A percentile compares a stretch with the other conserved stretches of the same genome.
Conservation (phyloP, 2,329 filamentous ascomycete genomes). For the Fusarium succisae region DNA sequence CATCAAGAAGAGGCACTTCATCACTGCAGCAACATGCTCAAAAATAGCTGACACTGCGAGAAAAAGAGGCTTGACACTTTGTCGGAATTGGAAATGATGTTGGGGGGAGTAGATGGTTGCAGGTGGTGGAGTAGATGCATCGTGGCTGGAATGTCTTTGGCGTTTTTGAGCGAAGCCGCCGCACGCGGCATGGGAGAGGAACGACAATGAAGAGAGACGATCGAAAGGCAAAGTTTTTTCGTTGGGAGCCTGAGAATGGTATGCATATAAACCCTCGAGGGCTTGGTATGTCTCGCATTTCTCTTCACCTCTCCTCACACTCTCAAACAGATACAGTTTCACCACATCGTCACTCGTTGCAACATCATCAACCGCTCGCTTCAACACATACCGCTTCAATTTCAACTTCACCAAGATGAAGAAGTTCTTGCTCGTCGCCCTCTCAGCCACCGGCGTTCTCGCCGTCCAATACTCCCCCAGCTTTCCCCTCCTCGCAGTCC, state of each 20-base stretch:
- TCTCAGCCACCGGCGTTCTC: slow-evolving; percentile 32
- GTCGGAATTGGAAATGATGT: not conserved
- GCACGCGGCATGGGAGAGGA: slow-evolving; percentile 2
- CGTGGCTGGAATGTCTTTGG: slow-evolving; percentile 33
- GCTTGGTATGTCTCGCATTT: slow-evolving; percentile 10
- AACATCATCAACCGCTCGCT: not conserved
- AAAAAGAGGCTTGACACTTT: not conserved
- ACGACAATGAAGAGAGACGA: not conserved
- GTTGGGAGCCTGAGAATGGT: not conserved
- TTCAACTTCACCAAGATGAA: slow-evolving; percentile 29
- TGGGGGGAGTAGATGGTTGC: slow-evolving; percentile 22
- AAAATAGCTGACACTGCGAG: not conserved
- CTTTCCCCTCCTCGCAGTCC: slow-evolving; percentile 28
- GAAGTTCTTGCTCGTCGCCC: slow-evolving; percentile 38
- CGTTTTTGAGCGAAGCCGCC: slow-evolving; percentile 13
- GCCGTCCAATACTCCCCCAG: slow-evolving; percentile 23
- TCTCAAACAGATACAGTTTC: not conserved
- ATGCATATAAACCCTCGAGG: slow-evolving; percentile 11
- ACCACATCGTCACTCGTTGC: not conserved
- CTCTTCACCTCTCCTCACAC: not conserved
- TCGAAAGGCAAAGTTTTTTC: not conserved
- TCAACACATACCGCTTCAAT: not conserved
- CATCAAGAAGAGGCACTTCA: not conserved
- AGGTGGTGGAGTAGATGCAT: slow-evolving; percentile 18
- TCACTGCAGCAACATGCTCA: not conserved